Conservation (phyloP, 2,329 filamentous ascomycete genomes). For the Neofusicoccum cordaticola region DNA sequence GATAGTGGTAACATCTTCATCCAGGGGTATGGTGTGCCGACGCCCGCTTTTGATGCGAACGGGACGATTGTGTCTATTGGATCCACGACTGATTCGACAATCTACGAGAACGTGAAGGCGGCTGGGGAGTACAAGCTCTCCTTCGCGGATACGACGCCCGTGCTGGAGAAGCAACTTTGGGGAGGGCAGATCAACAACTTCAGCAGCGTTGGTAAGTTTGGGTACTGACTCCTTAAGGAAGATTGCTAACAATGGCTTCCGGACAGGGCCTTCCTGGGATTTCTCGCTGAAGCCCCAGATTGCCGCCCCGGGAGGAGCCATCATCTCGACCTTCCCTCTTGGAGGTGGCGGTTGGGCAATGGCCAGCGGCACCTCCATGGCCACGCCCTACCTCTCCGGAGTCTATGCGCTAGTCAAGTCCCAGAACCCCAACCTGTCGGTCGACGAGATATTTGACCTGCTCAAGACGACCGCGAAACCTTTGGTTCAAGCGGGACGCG, state of each 20-base stretch:
- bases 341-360: conserved; percentile 48
- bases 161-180: background rate
- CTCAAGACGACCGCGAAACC: conserved; percentile 23
- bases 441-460: conserved; percentile 22
- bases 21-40: background rate
- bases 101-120: background rate
- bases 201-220: background rate
- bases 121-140: background rate
- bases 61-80: background rate
- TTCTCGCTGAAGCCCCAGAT: conserved; percentile 57
- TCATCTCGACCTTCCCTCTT: conserved; percentile 56
- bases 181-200: background rate
- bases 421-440: background rate
- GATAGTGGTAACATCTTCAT: background rate
- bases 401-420: conserved; percentile 20
- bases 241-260: background rate
- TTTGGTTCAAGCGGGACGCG: conserved; percentile 18
- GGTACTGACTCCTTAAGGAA: no score
- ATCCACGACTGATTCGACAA: background rate
- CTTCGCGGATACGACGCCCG: background rate
- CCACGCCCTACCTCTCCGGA: conserved; percentile 23
- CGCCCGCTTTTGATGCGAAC: background rate
- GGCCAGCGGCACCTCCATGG: conserved; percentile 54
- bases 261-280: conserved; percentile 58
- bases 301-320: conserved; percentile 56